These are phyloP conservation scores for Fabrea salina DNA, from an alignment of 169 alveolate genomes.

Conservation along the genomic window DNA sequence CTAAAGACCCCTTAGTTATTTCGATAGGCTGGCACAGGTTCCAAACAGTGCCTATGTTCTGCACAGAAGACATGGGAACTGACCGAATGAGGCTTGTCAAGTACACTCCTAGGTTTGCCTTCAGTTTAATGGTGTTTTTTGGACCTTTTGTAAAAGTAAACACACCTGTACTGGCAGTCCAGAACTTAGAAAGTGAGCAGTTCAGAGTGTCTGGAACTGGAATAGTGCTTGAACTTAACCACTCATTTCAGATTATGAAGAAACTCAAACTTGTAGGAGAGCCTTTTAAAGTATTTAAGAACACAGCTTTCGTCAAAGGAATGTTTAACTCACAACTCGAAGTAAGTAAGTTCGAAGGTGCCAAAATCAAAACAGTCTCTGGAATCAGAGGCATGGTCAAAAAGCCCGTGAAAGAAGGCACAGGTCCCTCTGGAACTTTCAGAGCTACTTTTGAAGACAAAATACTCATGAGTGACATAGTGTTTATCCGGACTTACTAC, in stretches of 20 bases:
- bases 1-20: conserved; percentile 95
- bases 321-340: conserved; percentile 98
- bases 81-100: conserved; percentile 74
- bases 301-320: conserved; percentile 97
- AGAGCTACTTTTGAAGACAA: conserved; percentile 99
- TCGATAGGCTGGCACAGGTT: conserved; percentile 99
- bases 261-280: conserved; percentile 96
- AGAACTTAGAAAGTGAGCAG: conserved; percentile 76
- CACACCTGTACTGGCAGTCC: conserved; percentile 80
- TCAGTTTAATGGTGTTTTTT: conserved; percentile 93
- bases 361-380: conserved; percentile 96
- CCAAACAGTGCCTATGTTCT: conserved; percentile 95
- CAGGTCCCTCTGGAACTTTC: conserved; percentile 91
- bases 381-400: conserved; percentile 99
- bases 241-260: conserved; percentile 86
- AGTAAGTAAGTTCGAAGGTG: conserved; percentile 96
- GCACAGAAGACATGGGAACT: conserved; percentile 94
- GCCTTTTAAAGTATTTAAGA: conserved; percentile 95
- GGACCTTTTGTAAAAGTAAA: conserved; percentile 96
- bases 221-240: conserved; percentile 90
- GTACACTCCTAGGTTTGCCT: conserved; percentile 98
- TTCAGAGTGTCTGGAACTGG: conserved; percentile 97
- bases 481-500: conserved; percentile 94
- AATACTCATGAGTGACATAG: conserved; percentile 95
- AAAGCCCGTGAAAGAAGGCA: conserved; percentile 84